A percentile compares a stretch with the other conserved stretches of the same genome.
Conservation (phyloP, 768 basidiomycete species). For the Aureoboletus auriporus region DNA sequence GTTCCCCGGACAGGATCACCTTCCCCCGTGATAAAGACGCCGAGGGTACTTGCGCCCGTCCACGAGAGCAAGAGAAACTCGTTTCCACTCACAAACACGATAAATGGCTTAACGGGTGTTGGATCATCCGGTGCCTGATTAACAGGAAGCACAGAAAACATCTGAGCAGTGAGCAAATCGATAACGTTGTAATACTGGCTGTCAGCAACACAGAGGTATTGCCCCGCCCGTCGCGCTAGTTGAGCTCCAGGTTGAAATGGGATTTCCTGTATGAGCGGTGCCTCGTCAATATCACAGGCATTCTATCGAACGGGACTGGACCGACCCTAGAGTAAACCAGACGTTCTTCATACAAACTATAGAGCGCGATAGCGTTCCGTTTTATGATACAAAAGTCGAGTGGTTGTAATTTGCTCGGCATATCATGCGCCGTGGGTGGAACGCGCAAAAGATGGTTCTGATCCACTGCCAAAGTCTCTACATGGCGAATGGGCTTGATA, state of each 20-base stretch:
- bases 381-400: constrained; percentile 76
- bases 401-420: constrained; percentile 40
- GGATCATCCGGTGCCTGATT: constrained; percentile 56
- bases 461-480: constrained; percentile 79
- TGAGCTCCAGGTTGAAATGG: constrained; percentile 57
- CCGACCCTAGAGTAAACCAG: constrained; percentile 58
- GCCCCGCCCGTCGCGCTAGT: constrained; percentile 59
- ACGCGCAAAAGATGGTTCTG: constrained; percentile 61
- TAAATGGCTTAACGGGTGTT: constrained; percentile 55
- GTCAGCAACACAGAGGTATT: constrained; percentile 71
- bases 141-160: constrained; percentile 73
- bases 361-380: constrained; percentile 58
- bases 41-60: constrained; percentile 77
- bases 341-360: constrained; percentile 56
- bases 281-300: background rate
- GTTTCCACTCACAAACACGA: constrained; percentile 67
- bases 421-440: constrained; percentile 37
- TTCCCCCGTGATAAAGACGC: constrained; percentile 78
- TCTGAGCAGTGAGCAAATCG: constrained; percentile 65
- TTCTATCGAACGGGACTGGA: background rate
- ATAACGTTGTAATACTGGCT: constrained; percentile 71
- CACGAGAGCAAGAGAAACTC: constrained; percentile 88
- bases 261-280: constrained; percentile 51
- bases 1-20: constrained; percentile 92
- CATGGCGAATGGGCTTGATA: constrained; percentile 79